Base-by-base conservation (phyloP, 192 early-diverging fungal species). In the Mortierella antarctica region DNA sequence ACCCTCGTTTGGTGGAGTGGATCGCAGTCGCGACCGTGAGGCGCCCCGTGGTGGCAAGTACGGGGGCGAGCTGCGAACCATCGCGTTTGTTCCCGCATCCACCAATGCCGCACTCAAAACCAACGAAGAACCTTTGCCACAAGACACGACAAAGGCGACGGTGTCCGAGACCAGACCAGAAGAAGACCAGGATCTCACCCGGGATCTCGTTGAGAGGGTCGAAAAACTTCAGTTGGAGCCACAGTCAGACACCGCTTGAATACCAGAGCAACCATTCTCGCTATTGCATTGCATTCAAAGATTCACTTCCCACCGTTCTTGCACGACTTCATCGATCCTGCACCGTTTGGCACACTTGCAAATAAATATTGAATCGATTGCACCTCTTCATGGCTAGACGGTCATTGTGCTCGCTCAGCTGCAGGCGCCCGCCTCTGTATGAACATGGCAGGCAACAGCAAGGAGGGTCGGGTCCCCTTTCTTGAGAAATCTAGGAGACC, bases 71-170 rank as follows among this genome's bases (percentile, higher is more conserved):
- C 62, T 47, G 15, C 58, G 73, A 1, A 49, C 52, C 39, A 66
- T 74, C 41, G 49, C 57, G 21, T 74, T 74, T 48, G 73, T 74
- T 11, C 73, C 73, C 49, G 73, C 73, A 6, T 74, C 73, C 11
- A 59, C 50, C 41, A 74, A 74, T 18, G 9, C 58, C 2, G 47
- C 46, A 23, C 57, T 62, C 58, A 74, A 67, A 6, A 39, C 59
- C 11, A 49, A 60, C 20, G 14, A 55, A 6, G 40, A 4, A 11
- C 17, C 50, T 13, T 17, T 15, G 10, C 10, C 21, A 40, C 23
- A 64, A 17, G 8, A 6, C 41, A 11, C 13, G 10, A 40, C 17
- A 5, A 14, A 20, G 39, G 45, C 10, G 41, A 20, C 1, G n/a
- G 60, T n/a, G 14, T 5, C 60, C 47, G 14, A 58, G 17, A 4